Percentiles rank a stretch among this genome's conserved stretches.
Conservation (phyloP, 106 monocot species). For the Dioscorea dumetorum region DNA sequence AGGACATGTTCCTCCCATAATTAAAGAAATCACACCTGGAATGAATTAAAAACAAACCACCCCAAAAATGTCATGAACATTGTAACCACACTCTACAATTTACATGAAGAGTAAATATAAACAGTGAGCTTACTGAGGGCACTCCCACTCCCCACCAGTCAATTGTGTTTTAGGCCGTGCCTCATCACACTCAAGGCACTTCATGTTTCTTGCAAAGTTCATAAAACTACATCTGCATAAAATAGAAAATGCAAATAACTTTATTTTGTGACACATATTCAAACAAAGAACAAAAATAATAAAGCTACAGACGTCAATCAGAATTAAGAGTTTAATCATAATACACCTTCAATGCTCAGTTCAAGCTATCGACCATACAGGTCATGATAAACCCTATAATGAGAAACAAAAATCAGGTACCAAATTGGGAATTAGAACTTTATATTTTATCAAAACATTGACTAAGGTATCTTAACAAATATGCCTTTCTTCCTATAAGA, state of each 20-base stretch:
- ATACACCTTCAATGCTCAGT: too few relatives aligned
- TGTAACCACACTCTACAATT: neutral
- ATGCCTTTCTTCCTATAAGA: too few relatives aligned
- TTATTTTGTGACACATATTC: too few relatives aligned
- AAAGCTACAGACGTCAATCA: too few relatives aligned
- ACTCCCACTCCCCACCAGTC: slow-evolving; percentile 94
- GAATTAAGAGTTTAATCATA: too few relatives aligned
- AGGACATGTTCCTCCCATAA: slow-evolving; percentile 77
- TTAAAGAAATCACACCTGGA: slow-evolving; percentile 87
- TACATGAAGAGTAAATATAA: neutral
- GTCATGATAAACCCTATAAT: too few relatives aligned
- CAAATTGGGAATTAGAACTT: too few relatives aligned
- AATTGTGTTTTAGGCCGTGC: slow-evolving; percentile 60
- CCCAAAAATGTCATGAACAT: neutral
- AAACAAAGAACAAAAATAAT: too few relatives aligned
- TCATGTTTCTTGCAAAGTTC: slow-evolving; percentile 81
- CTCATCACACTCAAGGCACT: slow-evolving; percentile 83
- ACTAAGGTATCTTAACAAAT: too few relatives aligned
- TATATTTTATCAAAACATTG: too few relatives aligned
- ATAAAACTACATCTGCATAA: slow-evolving; percentile 86
- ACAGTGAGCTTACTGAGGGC: slow-evolving; percentile 77
- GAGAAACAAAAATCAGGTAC: too few relatives aligned
- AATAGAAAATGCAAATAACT: slow-evolving; percentile 5
- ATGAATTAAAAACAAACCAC: neutral
- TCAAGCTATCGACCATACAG: too few relatives aligned